Percentiles rank a stretch among this genome's conserved stretches.
Conservation (phyloP, 2,329 filamentous ascomycete species). For the Talaromyces sp. region DNA sequence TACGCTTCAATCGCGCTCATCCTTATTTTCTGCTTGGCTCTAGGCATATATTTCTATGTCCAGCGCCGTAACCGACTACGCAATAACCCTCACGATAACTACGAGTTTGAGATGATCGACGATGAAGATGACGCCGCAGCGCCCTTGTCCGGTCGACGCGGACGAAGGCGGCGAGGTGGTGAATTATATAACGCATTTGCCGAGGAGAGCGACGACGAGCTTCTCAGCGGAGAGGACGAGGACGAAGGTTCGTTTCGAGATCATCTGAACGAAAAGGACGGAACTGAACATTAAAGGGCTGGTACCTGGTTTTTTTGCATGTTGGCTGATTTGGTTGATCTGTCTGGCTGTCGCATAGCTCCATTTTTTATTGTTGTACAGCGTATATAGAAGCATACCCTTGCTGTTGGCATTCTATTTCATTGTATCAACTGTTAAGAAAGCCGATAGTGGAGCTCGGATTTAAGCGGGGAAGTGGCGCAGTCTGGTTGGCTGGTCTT, state of each 20-base stretch:
- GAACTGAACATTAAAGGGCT: not conserved
- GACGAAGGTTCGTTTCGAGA: slow-evolving; percentile 30
- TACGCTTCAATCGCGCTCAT: slow-evolving; percentile 84
- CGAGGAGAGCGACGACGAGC: slow-evolving; percentile 75
- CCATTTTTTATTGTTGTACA: not conserved
- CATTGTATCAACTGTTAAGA: too few relatives aligned
- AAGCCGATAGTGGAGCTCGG: too few relatives aligned
- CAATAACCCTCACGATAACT: slow-evolving; percentile 71
- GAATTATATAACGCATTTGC: slow-evolving; percentile 98
- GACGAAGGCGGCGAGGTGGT: slow-evolving; percentile 60
- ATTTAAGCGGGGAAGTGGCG: not conserved
- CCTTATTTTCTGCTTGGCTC: slow-evolving; percentile 69
- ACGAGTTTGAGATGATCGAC: slow-evolving; percentile 90
- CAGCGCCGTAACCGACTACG: slow-evolving; percentile 71
- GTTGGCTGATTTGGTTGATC: not conserved
- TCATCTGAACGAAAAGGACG: slow-evolving; percentile 16
- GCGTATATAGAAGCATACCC: not conserved
- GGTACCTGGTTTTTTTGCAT: not conserved
- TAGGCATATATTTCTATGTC: slow-evolving; percentile 76
- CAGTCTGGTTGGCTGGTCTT: not conserved
- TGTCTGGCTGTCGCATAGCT: not conserved
- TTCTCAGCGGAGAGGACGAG: slow-evolving; percentile 45
- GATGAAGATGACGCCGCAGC: slow-evolving; percentile 52
- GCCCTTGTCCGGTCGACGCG: slow-evolving; percentile 43
- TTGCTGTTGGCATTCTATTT: too few relatives aligned